Percentiles rank a stretch among this genome's conserved stretches.
phyloP scores from a whole-genome alignment of 2,329 filamentous ascomycete species.

The Penicillium crustosum region DNA sequence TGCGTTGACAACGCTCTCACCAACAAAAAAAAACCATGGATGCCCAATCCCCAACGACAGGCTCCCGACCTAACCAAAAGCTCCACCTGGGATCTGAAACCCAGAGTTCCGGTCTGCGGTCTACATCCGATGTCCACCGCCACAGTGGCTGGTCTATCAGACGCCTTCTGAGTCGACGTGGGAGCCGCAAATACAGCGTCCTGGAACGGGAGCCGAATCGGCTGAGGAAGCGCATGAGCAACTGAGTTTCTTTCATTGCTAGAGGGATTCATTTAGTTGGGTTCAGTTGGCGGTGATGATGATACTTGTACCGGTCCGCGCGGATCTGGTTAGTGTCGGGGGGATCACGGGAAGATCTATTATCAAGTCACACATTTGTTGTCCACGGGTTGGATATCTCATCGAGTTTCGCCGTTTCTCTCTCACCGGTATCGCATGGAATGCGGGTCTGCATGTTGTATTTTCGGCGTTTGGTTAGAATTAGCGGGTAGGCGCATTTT shows the following conservation, averaged over 20 bases:
- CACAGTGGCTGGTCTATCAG: conserved; percentile 22
- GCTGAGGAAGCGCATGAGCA: conserved; percentile 23
- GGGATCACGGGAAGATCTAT: not conserved
- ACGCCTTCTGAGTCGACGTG: conserved; percentile 23
- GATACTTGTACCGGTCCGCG: too few relatives aligned
- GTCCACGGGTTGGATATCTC: not conserved
- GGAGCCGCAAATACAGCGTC: conserved; percentile 22
- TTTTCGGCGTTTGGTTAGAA: not conserved
- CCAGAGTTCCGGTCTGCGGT: not conserved
- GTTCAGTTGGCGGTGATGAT: not conserved
- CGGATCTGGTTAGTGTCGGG: not conserved
- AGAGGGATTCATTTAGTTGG: not conserved
- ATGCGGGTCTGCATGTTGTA: not conserved
- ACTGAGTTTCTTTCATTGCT: conserved; percentile 1
- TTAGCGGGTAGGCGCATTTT: not conserved
- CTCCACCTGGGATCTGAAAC: conserved; percentile 1
- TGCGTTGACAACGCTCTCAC: not conserved
- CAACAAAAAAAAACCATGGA: conserved; percentile 12
- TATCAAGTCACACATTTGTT: not conserved
- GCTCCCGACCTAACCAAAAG: not conserved
- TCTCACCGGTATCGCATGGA: not conserved
- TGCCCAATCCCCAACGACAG: conserved; percentile 22
- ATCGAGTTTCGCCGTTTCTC: not conserved
- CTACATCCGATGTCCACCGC: not conserved
- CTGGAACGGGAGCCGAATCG: conserved; percentile 28